Evolutionary conservation across 208 protist species (phyloP), one percentile per base, ranked within the genome.

Genomic region (Crithidia bombi): DNA sequence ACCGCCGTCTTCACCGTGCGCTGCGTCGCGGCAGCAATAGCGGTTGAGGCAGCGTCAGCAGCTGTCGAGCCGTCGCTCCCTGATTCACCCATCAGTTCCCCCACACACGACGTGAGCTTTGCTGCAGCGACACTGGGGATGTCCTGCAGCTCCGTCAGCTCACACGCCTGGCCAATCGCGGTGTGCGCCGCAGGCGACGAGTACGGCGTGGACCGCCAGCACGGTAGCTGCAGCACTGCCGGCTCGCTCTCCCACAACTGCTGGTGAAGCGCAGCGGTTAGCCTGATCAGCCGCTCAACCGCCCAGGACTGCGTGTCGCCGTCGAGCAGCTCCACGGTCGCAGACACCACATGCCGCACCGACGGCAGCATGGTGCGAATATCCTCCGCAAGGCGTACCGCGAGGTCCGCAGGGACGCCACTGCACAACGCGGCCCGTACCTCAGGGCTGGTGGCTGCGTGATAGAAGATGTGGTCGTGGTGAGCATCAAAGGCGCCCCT

Each of bases 321-420:
- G 62, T 90, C 84, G n/a, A 93, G 75, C 39, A 92, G 65, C 71
- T 90, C 86, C 57, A 80, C 83, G 26, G 80, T 64, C 9, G 79
- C 85, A 5, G 66, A 52, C 55, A 88, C 64, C 39, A 91, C 72
- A 26, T 75, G 78, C 6, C 70, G 67, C 38, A 91, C 87, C 23
- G 66, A 49, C 2, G 89, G 87, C 30, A 96, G 73, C 26, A 94
- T 2, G 5, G 43, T 28, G 10, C 75, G 52, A 9, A 82, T 28
- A 54, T 91, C 88, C 33, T 86, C 75, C 19, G 52, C 36, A n/a
- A 92, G 57, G 35, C 75, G 78, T 52, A 73, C 69, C 9, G 86
- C 86, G 10, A 89, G 44, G 14, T 55, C 39, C n/a, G 49, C 46
- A 0, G 86, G 65, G 21, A 96, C 79, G 41, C 73, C 39, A 28